Evolutionary conservation across 352 stramenopile species (phyloP), one percentile per base, ranked within the genome.

Genomic region (Globisporangium orthogonon): DNA sequence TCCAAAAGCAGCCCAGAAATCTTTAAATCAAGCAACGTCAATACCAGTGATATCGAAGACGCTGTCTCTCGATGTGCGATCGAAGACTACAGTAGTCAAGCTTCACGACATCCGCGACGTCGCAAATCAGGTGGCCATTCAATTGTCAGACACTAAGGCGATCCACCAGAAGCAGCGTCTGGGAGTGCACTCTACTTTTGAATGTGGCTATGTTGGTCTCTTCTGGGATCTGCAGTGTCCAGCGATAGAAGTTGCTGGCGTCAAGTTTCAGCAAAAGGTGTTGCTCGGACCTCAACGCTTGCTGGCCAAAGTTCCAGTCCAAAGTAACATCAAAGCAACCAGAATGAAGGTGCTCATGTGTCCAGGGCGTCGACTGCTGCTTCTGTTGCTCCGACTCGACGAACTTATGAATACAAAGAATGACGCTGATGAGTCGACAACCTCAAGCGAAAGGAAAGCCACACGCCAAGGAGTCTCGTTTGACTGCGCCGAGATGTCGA

Each of bases 321-420:
- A 56, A 47, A 70, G 10, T 14, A 61, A 35, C 0, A 51, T 72
- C 18, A 50, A n/a, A 43, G 60, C 62, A 29, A 40, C 1, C 5
- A 33, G 66, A 0, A 56, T 78, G 41, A 51, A 54, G 4, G 37
- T 80, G n/a, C 67, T 55, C 48, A 62, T 73, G 52, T 58, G 52
- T 13, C 67, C 71, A 10, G 52, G 67, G 10, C 69, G 61, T 23
- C 71, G 66, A n/a, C 56, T 88, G 30, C 10, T 88, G 17, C 56
- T 86, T 6, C 44, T 88, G 4, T 61, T 80, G 37, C 47, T 83
- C 28, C 73, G 66, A 4, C 60, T 88, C 9, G 74, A 88, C 18
- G 70, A 83, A 31, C 63, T 88, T 5, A 41, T 62, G 4, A 83
- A 67, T 48, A 28, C 30, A 10, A 63, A 52, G 35, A 35, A 66